Evolutionary conservation across 2,329 filamentous ascomycete species (phyloP), one percentile per base, ranked within the genome.

Genomic region (Claviceps capensis): DNA sequence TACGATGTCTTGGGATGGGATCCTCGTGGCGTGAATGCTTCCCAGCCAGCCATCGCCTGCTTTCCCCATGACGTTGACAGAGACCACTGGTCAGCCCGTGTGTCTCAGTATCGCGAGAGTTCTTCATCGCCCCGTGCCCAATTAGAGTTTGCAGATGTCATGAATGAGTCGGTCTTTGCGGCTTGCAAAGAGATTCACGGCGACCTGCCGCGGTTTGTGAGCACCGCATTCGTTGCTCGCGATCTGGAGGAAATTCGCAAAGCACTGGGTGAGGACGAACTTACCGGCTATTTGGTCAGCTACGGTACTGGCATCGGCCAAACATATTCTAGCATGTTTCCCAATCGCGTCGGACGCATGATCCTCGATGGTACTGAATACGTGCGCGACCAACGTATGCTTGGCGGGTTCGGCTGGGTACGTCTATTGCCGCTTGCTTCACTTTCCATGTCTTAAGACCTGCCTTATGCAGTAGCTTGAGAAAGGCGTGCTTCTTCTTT

Each of bases 1-100:
- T 73, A 69, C 22, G 73, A 77, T 53, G 69, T 77, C 5, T 59
- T 78, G 14, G 72, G 73, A n/a, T 78, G 72, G 69, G 75, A 78
- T 49, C 75, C 75, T n/a, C 69, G 75, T 3, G 75, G 75, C 1
- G 72, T 77, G 50, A 77, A 77, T 56, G 59, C 64, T 1, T 71
- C 73, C 1, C 67, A 67, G 6, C 75, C 75, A 0, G 59, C 67
- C 4, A 58, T 72, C 2, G 61, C 71, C 1, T 78, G 75, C 61
- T 77, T 70, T 49, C 69, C 73, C 4, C 63, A 69, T 50, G 63
- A 74, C 44, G 69, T 67, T 8, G 64, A 72, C 56, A 67, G 73
- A 2, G 72, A 75, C 53, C 70, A 67, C 50, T 77, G 73, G 74
- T 62, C 63, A 13, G 60, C 72, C 42, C 52, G 69, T n/a, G 60